A percentile compares a stretch with the other conserved stretches of the same genome.
Conservation (phyloP, 2,329 filamentous ascomycete species). For the Gremmenia infestans region DNA sequence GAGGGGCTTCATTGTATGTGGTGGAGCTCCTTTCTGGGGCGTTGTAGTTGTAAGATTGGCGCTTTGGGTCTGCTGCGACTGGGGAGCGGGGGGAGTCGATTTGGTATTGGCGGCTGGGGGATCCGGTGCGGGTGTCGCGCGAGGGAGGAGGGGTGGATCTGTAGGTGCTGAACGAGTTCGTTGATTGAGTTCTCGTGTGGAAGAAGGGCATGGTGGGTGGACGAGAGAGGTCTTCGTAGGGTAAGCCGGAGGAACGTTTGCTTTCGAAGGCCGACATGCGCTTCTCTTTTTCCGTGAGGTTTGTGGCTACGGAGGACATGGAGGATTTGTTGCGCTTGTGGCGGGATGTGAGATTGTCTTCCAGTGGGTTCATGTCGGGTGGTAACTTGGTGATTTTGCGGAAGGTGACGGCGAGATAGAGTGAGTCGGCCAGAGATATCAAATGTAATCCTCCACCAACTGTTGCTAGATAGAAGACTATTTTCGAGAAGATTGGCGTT, state of each 20-base stretch:
- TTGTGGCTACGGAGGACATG: slow-evolving; percentile 27
- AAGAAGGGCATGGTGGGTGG: slow-evolving; percentile 68
- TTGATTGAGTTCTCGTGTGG: slow-evolving; percentile 66
- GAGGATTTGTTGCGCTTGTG: slow-evolving; percentile 71
- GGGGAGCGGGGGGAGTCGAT: slow-evolving; percentile 43
- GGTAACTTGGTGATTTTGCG: slow-evolving; percentile 75
- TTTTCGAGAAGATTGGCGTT: slow-evolving; percentile 56
- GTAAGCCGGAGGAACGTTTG: slow-evolving; percentile 39
- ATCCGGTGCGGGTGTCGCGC: slow-evolving; percentile 49
- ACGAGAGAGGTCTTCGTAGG: slow-evolving; percentile 42
- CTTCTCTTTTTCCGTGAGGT: slow-evolving; percentile 48
- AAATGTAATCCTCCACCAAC: slow-evolving; percentile 63
- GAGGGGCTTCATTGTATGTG: slow-evolving; percentile 45
- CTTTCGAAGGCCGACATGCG: slow-evolving; percentile 47
- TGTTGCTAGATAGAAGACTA: slow-evolving; percentile 64
- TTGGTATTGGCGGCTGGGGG: slow-evolving; percentile 54
- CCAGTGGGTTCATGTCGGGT: slow-evolving; percentile 92
- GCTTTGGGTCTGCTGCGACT: slow-evolving; percentile 41
- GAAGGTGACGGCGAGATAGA: slow-evolving; percentile 76
- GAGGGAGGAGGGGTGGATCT: slow-evolving; percentile 46
- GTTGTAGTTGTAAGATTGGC: slow-evolving; percentile 34
- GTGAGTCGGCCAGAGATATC: slow-evolving; percentile 62
- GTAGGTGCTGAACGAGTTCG: slow-evolving; percentile 49
- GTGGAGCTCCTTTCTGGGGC: slow-evolving; percentile 35
- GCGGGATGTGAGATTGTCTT: slow-evolving; percentile 75